Evolutionary conservation across 1,284 basidiomycete species (phyloP).

Genomic region (Dichomitus squalens): DNA sequence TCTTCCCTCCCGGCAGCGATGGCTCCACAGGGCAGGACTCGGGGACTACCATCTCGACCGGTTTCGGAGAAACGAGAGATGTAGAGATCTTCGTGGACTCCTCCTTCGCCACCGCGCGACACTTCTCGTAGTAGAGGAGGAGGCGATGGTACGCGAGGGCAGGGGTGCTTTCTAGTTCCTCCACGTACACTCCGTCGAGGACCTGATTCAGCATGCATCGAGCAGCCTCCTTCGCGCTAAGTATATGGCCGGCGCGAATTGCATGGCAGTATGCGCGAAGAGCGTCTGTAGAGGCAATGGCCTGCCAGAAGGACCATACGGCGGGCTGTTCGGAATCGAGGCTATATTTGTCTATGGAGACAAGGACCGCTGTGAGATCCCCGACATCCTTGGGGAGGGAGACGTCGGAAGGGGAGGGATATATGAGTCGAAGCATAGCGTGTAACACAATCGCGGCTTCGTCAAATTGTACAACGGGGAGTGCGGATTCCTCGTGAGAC

Average conservation of each 20-base stretch:
- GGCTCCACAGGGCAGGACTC: too few relatives aligned
- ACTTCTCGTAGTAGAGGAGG: slow-evolving; percentile 9
- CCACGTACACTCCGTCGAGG: slow-evolving; percentile 6
- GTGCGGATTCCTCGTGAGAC: background rate
- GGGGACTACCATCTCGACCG: too few relatives aligned
- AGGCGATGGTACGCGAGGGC: slow-evolving; percentile 19
- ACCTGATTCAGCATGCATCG: background rate
- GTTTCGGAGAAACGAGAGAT: background rate
- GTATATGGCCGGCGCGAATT: background rate
- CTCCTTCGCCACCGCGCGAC: background rate
- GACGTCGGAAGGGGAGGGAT: background rate
- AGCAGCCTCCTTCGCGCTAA: background rate
- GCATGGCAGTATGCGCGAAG: slow-evolving; percentile 17
- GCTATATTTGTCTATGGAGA: slow-evolving; percentile 5
- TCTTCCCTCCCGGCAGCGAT: background rate
- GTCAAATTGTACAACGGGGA: background rate
- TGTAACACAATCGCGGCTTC: background rate
- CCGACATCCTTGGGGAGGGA: background rate
- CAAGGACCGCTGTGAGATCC: background rate
- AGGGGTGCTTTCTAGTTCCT: slow-evolving; percentile 13
- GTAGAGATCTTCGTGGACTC: background rate
- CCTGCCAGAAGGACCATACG: slow-evolving; percentile 1
- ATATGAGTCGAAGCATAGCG: background rate
- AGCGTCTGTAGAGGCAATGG: background rate
- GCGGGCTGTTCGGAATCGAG: background rate